phyloP scores from a whole-genome alignment of 768 basidiomycete species.

The Trametes elegans region DNA sequence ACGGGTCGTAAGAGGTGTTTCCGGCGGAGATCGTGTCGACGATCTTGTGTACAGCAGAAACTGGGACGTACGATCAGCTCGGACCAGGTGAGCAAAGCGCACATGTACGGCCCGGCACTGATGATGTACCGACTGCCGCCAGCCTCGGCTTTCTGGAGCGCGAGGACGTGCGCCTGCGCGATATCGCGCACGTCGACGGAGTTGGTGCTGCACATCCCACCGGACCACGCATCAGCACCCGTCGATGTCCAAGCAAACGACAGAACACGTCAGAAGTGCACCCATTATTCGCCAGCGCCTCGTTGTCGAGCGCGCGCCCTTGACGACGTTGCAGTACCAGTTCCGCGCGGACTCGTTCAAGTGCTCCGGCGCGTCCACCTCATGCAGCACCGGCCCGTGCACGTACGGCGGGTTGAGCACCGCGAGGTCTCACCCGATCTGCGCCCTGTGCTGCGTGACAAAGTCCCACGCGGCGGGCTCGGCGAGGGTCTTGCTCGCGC shows the following conservation, averaged over 20 bases:
- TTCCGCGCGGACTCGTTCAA: conserved; percentile 36
- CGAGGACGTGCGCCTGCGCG: conserved; percentile 50
- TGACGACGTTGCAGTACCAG: conserved; percentile 26
- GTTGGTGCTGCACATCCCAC: no score
- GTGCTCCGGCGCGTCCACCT: conserved; percentile 32
- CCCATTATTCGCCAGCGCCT: conserved; percentile 14
- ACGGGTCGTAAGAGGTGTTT: conserved; percentile 18
- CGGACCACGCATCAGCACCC: neutral
- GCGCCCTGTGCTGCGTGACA: conserved; percentile 1
- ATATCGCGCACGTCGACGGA: conserved; percentile 56
- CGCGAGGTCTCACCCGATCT: conserved; percentile 26
- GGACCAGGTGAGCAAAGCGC: neutral
- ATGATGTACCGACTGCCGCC: conserved; percentile 58
- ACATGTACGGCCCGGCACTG: conserved; percentile 31
- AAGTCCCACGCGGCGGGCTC: conserved; percentile 52
- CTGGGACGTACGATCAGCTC: neutral
- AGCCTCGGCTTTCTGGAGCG: conserved; percentile 50
- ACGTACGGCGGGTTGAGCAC: conserved; percentile 52
- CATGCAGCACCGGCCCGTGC: conserved; percentile 31
- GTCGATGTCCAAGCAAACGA: conserved; percentile 24
- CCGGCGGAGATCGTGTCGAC: conserved; percentile 2
- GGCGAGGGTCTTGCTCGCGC: conserved; percentile 59
- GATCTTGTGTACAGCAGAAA: neutral
- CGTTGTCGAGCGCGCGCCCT: conserved; percentile 18
- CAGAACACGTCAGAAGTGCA: conserved; percentile 29